Conservation (phyloP, 257 asterid species). For the Lithospermum erythrorhizon region DNA sequence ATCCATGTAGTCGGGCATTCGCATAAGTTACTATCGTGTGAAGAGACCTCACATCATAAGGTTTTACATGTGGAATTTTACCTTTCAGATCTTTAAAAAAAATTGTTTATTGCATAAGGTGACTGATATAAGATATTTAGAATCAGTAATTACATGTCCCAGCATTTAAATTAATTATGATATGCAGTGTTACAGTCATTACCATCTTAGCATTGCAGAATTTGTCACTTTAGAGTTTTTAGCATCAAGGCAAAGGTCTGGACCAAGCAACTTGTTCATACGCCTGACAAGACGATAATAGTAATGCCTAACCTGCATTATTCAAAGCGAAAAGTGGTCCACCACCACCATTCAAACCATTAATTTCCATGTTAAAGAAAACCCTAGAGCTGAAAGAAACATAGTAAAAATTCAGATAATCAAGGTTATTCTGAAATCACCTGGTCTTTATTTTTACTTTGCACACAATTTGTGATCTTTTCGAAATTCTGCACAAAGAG, state of each 20-base stretch:
- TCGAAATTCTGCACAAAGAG: slow-evolving; percentile 68
- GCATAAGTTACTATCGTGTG: no score
- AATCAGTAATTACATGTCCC: neutral
- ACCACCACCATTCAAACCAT: slow-evolving; percentile 11
- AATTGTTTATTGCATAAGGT: neutral
- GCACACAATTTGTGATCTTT: slow-evolving; percentile 83
- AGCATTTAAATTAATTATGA: neutral
- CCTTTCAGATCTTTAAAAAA: no score
- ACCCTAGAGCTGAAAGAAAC: slow-evolving; percentile 1
- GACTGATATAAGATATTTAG: neutral
- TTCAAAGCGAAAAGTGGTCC: slow-evolving; percentile 4
- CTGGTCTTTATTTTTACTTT: slow-evolving; percentile 98
- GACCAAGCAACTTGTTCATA: slow-evolving; percentile 96
- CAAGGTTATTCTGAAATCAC: slow-evolving; percentile 21
- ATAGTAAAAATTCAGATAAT: neutral
- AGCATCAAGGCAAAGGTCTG: slow-evolving; percentile 91
- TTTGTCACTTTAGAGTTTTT: slow-evolving; percentile 89
- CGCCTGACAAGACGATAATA: slow-evolving; percentile 97
- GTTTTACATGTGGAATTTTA: no score
- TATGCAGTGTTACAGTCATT: slow-evolving; percentile 1
- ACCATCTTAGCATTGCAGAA: slow-evolving; percentile 99
- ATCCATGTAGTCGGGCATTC: no score
- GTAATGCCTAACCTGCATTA: slow-evolving; percentile 76
- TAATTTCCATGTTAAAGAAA: neutral
- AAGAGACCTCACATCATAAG: no score